Percentiles rank a stretch among this genome's conserved stretches.
phyloP scores from a whole-genome alignment of 352 stramenopile species.

The Thalassiosira exigua region DNA sequence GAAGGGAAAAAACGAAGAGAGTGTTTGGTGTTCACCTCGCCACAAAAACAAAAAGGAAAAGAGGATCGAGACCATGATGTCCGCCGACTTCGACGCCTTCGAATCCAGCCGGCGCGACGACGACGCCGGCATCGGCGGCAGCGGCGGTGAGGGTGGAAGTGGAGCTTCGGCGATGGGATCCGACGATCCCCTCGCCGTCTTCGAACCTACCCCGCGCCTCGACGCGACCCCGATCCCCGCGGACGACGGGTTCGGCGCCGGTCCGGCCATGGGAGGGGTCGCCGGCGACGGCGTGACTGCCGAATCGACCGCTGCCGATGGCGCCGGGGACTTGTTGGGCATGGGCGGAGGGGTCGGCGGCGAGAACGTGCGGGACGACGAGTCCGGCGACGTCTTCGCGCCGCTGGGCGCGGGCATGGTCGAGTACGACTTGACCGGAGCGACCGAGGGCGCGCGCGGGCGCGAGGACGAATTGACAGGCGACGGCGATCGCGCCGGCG shows the following conservation, averaged over 20 bases:
- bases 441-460: neutral
- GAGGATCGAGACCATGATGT: too few relatives aligned
- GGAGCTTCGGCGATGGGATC: neutral
- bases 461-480: neutral
- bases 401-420: neutral
- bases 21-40: too few relatives aligned
- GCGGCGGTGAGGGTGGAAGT: neutral
- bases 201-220: conserved; percentile 3
- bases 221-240: neutral
- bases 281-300: neutral
- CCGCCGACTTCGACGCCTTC: neutral
- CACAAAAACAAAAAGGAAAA: too few relatives aligned
- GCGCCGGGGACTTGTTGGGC: neutral
- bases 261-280: too few relatives aligned
- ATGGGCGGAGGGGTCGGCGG: neutral
- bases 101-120: neutral
- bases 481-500: neutral
- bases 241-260: too few relatives aligned
- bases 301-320: neutral
- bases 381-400: neutral
- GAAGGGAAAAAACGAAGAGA: too few relatives aligned
- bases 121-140: conserved; percentile 4
- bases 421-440: neutral
- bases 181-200: conserved; percentile 17
- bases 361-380: neutral